Evolutionary conservation across 2,329 filamentous ascomycete genomes (phyloP).

Genomic region (Fusarium tupiense): DNA sequence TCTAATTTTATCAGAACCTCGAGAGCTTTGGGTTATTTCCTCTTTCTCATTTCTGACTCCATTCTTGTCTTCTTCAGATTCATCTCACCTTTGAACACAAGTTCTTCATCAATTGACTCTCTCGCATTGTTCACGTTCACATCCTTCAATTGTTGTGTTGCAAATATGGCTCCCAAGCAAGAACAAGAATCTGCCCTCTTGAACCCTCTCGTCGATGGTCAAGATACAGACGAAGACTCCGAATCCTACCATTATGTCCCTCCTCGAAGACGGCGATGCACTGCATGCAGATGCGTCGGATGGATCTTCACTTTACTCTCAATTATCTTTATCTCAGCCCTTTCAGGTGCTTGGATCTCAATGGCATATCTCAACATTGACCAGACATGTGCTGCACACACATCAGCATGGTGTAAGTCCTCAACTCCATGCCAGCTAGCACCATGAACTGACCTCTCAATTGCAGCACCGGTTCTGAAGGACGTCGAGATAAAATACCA

Average conservation of each 20-base stretch:
- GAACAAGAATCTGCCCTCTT: conserved; percentile 37
- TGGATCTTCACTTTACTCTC: conserved; percentile 6
- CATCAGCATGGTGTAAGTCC: conserved; percentile 51
- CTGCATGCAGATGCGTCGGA: conserved; percentile 27
- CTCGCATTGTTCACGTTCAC: background rate
- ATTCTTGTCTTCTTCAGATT: background rate
- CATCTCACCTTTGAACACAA: background rate
- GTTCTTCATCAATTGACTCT: background rate
- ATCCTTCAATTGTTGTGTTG: background rate
- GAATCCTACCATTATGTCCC: conserved; percentile 32
- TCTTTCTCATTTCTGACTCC: background rate
- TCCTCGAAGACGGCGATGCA: conserved; percentile 14
- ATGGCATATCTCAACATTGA: conserved; percentile 36
- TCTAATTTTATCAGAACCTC: conserved; percentile 10
- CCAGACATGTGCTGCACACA: conserved; percentile 43
- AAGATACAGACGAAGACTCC: conserved; percentile 32
- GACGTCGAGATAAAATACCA: conserved; percentile 48
- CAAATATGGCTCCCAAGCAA: conserved; percentile 32
- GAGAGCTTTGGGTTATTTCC: background rate
- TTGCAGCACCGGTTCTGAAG: conserved; percentile 47
- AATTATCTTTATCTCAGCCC: conserved; percentile 26
- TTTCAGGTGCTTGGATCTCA: conserved; percentile 35
- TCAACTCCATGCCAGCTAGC: accelerated
- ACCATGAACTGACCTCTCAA: background rate
- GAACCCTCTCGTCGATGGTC: conserved; percentile 15